These are phyloP conservation scores for Pyrenula aspistea DNA, from an alignment of 495 filamentous ascomycete species.

Conservation along the genomic window DNA sequence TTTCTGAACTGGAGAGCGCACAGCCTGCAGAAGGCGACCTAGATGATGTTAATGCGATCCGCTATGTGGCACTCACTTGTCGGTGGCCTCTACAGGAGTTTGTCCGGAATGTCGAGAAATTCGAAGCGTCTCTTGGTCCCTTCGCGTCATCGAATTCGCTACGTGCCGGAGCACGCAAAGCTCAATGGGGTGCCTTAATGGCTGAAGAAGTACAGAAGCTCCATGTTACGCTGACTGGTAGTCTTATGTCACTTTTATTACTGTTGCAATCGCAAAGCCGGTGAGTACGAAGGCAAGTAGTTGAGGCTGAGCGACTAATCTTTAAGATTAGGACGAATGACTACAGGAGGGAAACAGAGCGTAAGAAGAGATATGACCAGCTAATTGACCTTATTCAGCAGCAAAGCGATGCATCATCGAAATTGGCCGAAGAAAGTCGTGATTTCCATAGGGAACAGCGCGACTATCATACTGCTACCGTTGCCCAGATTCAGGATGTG, in stretches of 20 bases:
- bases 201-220: slow-evolving; percentile 16
- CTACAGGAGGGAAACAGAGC: not conserved
- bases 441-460: not conserved
- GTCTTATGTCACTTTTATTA: not conserved
- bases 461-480: not conserved
- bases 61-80: slow-evolving; percentile 18
- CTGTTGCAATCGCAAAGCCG: not conserved
- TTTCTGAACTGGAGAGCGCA: slow-evolving; percentile 10
- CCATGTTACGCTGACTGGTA: slow-evolving; percentile 3
- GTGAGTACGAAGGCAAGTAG: not conserved
- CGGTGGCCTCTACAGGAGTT: slow-evolving; percentile 15
- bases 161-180: slow-evolving; percentile 8
- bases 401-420: not conserved
- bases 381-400: not conserved
- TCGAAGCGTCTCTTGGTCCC: slow-evolving; percentile 8
- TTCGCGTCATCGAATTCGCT: slow-evolving; percentile 1
- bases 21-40: slow-evolving; percentile 15
- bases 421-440: not conserved
- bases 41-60: slow-evolving; percentile 16
- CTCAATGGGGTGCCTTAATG: slow-evolving; percentile 16
- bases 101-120: slow-evolving; percentile 14
- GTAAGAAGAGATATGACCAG: not conserved
- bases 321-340: not conserved
- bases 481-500: not conserved
- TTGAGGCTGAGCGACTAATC: not conserved